phyloP scores from a whole-genome alignment of 306 rosid genomes.

The Trifolium repens region DNA sequence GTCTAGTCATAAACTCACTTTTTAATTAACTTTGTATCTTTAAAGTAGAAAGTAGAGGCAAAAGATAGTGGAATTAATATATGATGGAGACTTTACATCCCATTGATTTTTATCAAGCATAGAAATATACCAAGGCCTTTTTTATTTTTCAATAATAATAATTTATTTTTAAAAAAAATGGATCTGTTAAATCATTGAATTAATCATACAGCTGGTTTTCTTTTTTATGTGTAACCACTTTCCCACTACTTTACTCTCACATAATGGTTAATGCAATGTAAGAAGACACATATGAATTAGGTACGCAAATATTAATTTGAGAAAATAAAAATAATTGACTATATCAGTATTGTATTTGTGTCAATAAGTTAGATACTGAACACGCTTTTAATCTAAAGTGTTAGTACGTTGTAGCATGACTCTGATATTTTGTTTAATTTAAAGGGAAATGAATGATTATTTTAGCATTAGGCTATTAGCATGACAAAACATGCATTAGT shows the following conservation, averaged over 20 bases:
- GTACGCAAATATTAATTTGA: background rate
- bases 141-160: constrained; percentile 19
- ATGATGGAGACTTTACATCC: constrained; percentile 48
- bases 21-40: constrained; percentile 31
- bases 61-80: constrained; percentile 38
- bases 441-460: no score
- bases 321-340: background rate
- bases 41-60: constrained; percentile 40
- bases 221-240: constrained; percentile 8
- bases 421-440: background rate
- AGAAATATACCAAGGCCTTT: constrained; percentile 19
- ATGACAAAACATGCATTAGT: background rate
- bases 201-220: constrained; percentile 25
- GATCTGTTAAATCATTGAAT: constrained; percentile 36
- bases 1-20: constrained; percentile 38
- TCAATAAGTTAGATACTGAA: background rate
- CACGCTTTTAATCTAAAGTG: background rate
- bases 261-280: background rate
- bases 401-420: background rate
- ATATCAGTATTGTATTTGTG: background rate
- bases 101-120: constrained; percentile 39
- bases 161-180: background rate
- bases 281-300: background rate
- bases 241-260: constrained; percentile 14
- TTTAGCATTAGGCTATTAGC: background rate